Evolutionary conservation across 352 stramenopile genomes (phyloP).

Genomic region (Bremia lactucae): DNA sequence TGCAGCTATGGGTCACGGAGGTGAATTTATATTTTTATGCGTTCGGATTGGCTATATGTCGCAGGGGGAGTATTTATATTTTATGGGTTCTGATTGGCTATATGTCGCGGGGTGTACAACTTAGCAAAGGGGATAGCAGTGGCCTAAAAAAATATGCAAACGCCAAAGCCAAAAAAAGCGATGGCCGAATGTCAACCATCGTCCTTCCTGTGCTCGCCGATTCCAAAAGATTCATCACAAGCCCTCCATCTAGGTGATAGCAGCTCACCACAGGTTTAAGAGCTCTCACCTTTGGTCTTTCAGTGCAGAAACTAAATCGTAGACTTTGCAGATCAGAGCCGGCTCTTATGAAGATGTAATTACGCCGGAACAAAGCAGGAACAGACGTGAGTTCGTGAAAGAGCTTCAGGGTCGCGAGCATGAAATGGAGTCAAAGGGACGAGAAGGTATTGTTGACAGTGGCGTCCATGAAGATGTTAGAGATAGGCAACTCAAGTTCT

Average conservation of each 20-base stretch:
- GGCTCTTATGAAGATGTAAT: slow-evolving; percentile 31
- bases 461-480: neutral
- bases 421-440: slow-evolving; percentile 21
- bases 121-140: too few species aligned
- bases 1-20: too few species aligned
- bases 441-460: slow-evolving; percentile 22
- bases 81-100: too few species aligned
- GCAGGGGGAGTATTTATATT: too few species aligned
- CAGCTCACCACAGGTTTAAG: slow-evolving; percentile 12
- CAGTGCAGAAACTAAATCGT: neutral
- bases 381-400: slow-evolving; percentile 6
- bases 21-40: too few species aligned
- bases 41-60: too few species aligned
- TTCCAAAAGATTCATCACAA: slow-evolving; percentile 48
- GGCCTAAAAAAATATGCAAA: too few species aligned
- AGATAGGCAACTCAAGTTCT: neutral
- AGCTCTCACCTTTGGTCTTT: neutral
- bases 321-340: slow-evolving; percentile 10
- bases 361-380: slow-evolving; percentile 12
- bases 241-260: slow-evolving; percentile 40
- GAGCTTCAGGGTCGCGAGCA: slow-evolving; percentile 27
- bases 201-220: slow-evolving; percentile 60
- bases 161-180: too few species aligned
- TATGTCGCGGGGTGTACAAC: too few species aligned
- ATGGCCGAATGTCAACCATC: slow-evolving; percentile 27